A percentile compares a stretch with the other conserved stretches of the same genome.
phyloP scores from a whole-genome alignment of 306 rosid species.

The Hippophae rhamnoides region DNA sequence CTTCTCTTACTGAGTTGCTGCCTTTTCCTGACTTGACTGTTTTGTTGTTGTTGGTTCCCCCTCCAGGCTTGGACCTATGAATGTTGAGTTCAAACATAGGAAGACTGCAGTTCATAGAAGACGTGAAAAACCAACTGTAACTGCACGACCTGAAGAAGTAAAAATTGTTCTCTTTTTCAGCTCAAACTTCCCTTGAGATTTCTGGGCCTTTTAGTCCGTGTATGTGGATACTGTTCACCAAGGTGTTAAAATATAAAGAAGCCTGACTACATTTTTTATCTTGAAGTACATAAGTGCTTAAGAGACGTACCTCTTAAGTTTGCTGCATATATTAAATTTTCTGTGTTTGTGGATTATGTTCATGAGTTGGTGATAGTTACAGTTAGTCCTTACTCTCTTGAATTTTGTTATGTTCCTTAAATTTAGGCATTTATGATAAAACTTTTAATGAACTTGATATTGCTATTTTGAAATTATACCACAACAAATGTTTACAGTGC shows the following conservation, averaged over 20 bases:
- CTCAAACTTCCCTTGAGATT: neutral
- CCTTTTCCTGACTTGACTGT: neutral
- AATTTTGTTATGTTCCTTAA: no score
- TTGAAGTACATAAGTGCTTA: no score
- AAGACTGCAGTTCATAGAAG: slow-evolving; percentile 25
- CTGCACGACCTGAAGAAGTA: slow-evolving; percentile 61
- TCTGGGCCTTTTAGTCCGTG: neutral
- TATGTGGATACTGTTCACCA: neutral
- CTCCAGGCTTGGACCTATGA: slow-evolving; percentile 82
- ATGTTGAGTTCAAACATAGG: slow-evolving; percentile 48
- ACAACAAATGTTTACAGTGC: neutral
- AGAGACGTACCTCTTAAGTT: no score
- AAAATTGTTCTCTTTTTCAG: neutral
- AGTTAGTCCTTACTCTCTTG: no score
- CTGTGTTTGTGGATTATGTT: no score
- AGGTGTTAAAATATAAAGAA: neutral
- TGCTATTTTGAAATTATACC: no score
- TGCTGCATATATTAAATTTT: no score
- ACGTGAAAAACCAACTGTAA: slow-evolving; percentile 29
- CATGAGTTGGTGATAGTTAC: no score
- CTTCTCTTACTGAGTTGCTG: neutral
- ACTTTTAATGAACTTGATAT: no score
- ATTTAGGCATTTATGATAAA: no score
- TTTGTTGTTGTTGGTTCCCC: neutral
- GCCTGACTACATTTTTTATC: no score